phyloP scores from a whole-genome alignment of 257 asterid species.

The Perilla frutescens region DNA sequence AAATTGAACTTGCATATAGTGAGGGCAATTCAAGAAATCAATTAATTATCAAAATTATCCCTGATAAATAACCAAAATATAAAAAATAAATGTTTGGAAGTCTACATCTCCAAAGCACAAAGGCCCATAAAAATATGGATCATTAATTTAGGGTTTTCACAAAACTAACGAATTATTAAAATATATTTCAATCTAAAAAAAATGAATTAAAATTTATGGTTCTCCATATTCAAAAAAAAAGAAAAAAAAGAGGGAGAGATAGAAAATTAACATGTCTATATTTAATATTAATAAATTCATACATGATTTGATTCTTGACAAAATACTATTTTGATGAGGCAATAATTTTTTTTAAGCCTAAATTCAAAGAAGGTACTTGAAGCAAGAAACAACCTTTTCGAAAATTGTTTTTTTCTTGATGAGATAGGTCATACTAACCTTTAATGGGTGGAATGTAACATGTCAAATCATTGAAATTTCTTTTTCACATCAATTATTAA shows the following conservation, averaged over 20 bases:
- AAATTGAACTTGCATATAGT: neutral
- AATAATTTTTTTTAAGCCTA: neutral
- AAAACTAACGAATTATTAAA: too few species aligned
- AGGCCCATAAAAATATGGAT: neutral
- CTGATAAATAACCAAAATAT: neutral
- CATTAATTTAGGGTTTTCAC: too few species aligned
- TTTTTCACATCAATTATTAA: neutral
- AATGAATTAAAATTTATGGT: too few species aligned
- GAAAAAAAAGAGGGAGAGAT: rapidly evolving
- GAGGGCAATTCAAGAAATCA: neutral
- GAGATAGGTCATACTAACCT: neutral
- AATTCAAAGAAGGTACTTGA: neutral
- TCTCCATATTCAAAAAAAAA: too few species aligned
- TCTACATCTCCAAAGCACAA: neutral
- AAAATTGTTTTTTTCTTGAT: neutral
- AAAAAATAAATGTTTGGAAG: neutral
- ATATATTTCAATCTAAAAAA: too few species aligned
- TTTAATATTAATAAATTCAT: neutral
- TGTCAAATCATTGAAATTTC: slow-evolving; percentile 18
- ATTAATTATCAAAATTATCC: neutral
- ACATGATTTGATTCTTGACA: slow-evolving; percentile 13
- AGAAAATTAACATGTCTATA: neutral
- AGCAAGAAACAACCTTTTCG: neutral
- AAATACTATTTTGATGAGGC: neutral
- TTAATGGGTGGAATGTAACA: neutral